Conservation (phyloP, 1,284 basidiomycete species). For the Pascua sp. region DNA sequence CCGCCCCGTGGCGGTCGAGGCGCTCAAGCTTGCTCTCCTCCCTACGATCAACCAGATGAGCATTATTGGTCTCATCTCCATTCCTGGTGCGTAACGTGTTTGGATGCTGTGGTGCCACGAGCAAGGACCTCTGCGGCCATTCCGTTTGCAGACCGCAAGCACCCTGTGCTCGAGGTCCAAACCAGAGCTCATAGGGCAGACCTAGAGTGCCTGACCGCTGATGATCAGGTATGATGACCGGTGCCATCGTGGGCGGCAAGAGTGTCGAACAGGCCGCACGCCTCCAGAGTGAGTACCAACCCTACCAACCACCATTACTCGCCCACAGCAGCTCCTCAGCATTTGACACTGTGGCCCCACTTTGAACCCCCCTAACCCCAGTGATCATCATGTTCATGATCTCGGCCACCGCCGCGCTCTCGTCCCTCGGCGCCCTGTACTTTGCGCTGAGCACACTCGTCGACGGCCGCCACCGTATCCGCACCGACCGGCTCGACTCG, state of each 20-base stretch:
- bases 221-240: conserved; percentile 72
- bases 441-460: conserved; percentile 61
- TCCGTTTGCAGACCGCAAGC: too few relatives aligned
- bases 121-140: too few relatives aligned
- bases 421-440: conserved; percentile 62
- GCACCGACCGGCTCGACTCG: conserved; percentile 63
- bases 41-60: conserved; percentile 83
- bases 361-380: conserved; percentile 12
- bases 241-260: conserved; percentile 77
- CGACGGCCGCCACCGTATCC: conserved; percentile 65
- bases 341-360: not conserved
- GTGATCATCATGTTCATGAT: conserved; percentile 91
- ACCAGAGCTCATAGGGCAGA: not conserved
- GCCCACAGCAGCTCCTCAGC: too few relatives aligned
- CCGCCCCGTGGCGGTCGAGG: conserved; percentile 68
- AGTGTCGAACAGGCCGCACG: conserved; percentile 77
- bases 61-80: conserved; percentile 70
- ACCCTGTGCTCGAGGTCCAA: not conserved
- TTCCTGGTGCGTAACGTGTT: conserved; percentile 53
- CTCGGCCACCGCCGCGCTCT: conserved; percentile 66
- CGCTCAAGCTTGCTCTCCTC: conserved; percentile 70
- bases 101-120: too few relatives aligned
- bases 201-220: not conserved
- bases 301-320: not conserved
- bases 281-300: conserved; percentile 58